These are phyloP conservation scores for Lepiota venenata DNA, from an alignment of 768 basidiomycete genomes.

Conservation along the genomic window DNA sequence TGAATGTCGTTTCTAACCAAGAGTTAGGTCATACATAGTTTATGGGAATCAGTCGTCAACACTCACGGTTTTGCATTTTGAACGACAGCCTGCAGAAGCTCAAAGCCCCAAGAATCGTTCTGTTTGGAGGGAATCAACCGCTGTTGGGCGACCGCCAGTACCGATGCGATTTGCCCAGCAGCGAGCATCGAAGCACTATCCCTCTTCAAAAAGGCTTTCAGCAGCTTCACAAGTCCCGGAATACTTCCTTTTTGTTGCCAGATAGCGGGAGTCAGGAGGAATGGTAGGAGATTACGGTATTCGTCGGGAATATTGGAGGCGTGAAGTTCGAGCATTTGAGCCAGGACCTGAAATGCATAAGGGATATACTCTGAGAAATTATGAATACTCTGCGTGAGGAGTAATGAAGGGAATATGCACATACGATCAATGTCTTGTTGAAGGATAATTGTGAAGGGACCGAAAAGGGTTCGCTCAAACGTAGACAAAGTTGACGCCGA, in stretches of 20 bases:
- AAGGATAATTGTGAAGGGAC: constrained; percentile 82
- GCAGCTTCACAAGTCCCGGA: constrained; percentile 85
- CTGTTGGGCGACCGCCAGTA: constrained; percentile 89
- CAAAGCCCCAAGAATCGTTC: constrained; percentile 91
- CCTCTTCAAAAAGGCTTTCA: constrained; percentile 78
- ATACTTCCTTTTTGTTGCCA: constrained; percentile 97
- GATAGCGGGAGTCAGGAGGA: constrained; percentile 77
- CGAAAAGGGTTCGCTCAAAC: constrained; percentile 83
- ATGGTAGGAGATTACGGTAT: constrained; percentile 77
- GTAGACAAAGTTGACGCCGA: constrained; percentile 60
- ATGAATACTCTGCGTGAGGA: neutral
- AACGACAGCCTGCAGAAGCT: constrained; percentile 78
- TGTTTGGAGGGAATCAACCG: constrained; percentile 82
- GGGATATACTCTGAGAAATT: constrained; percentile 84
- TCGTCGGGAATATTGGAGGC: constrained; percentile 58
- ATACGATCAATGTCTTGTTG: constrained; percentile 92
- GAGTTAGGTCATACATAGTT: neutral
- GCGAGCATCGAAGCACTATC: constrained; percentile 67
- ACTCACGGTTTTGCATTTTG: constrained; percentile 74
- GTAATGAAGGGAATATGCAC: constrained; percentile 17
- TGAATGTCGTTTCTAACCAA: constrained; percentile 53
- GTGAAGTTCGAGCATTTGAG: constrained; percentile 92
- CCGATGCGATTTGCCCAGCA: constrained; percentile 67
- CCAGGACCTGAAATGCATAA: constrained; percentile 94
- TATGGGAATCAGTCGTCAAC: neutral